Evolutionary conservation across 2,329 filamentous ascomycete species (phyloP), one percentile per base, ranked within the genome.

Genomic region (Trematosphaeria pertusa): DNA sequence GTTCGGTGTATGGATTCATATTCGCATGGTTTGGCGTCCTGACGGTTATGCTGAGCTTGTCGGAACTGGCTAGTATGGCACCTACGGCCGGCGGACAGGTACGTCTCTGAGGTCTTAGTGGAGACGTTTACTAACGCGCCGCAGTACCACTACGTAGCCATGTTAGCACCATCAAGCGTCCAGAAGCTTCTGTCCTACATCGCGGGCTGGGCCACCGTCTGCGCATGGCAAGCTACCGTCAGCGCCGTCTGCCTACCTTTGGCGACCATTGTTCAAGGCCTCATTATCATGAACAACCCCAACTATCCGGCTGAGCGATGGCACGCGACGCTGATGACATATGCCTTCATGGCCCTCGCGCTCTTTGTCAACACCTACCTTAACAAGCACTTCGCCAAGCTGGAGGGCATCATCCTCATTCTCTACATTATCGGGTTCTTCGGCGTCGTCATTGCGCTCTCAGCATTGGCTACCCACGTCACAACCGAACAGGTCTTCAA

Each of bases 371-470:
- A 80, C 54, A 71, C 71, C 2, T 65, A 75, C 15, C 63, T 73
- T 7, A 72, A 71, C 2, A 69, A 64, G 7, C 48, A 71, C 1
- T 61, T 81, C 2, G 76, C 76, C 1, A 57, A 69, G 10, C 55
- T 78, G 24, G 79, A 81, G 53, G 70, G 71, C 1, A 46, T 73
- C 8, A 65, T 78, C 14, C 62, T 79, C 4, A 60, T 75, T 9
- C 48, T 81, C 1, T 78, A 81, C 44, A 61, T 80, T 14, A 49
- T 72, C 7, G 76, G 77, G 3, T 76, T 80, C 51, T 71, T 80
- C 37, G 75, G 71, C 2, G 73, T 79, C 39, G 55, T 81, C 9
- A 72, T 79, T 9, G 65, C 74, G 3, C 58, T 80, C 2, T 71
- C 71, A 46, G 68, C 72, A 4, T 63, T 75, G 54, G 70, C 74